Base-by-base conservation (phyloP, 805 yeast species). In the Zygotorulaspora florentina region DNA sequence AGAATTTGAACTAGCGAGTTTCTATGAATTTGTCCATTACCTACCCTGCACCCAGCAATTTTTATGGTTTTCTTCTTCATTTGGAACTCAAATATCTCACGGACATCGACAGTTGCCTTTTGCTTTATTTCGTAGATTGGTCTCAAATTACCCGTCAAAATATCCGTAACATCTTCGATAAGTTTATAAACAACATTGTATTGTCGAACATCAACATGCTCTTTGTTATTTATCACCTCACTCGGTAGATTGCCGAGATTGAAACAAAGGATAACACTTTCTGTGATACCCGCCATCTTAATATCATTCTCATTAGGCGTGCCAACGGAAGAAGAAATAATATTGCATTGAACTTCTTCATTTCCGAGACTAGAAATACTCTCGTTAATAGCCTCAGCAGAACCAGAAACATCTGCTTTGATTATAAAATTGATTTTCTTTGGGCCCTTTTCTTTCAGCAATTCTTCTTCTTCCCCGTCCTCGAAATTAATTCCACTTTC, bases 361-460 rank as follows among this genome's bases (percentile, higher is more conserved):
- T 91, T 90, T 6, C 97, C 97, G n/a, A 93, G 67, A 10, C 82
- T 81, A 47, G 75, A 73, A 39, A 93, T 79, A 55, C 91, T 81
- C 62, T 90, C 96, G 31, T 71, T 75, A 28, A 93, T 85, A 1
- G 99, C 99, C 62, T 93, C 99, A 0, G 87, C 85, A 0, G 98
- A 90, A 0, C 99, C 99, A 54, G 83, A 82, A 1, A 91, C 97
- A 67, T 93, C 99, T 0, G 96, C 86, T 61, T 87, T 88, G 29
- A 93, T 72, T 23, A 93, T 81, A 53, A 83, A 88, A 26, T 80
- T 79, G 3, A 79, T 67, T 11, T 68, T 62, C 25, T 54, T 55
- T 4, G 61, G 59, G 39, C 42, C 64, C 3, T 55, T 56, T 2
- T 61, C 69, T 8, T 60, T 67, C 10, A 52, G 53, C n/a, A 35